Conservation (phyloP, 1,139 yeast species). For the Waltiozyma sp. region DNA sequence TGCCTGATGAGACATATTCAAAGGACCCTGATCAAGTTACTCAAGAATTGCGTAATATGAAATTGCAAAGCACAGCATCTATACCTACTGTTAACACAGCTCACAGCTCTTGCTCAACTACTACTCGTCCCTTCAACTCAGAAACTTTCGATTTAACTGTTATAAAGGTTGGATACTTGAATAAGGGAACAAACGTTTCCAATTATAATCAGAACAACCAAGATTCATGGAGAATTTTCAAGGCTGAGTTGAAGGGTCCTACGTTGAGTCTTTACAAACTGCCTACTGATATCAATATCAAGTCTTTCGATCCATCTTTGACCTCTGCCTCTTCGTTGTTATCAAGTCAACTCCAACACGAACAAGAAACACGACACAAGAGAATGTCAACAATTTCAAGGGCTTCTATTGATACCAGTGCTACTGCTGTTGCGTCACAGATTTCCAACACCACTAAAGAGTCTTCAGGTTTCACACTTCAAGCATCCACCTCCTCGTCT, state of each 20-base stretch:
- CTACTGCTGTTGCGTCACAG: background rate
- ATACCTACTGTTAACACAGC: slow-evolving; percentile 3
- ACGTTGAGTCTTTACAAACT: slow-evolving; percentile 45
- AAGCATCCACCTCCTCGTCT: slow-evolving; percentile 1
- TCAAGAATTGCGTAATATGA: background rate
- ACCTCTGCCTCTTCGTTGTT: slow-evolving; percentile 1
- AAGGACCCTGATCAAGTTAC: background rate
- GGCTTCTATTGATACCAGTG: background rate
- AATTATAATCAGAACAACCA: slow-evolving; percentile 24
- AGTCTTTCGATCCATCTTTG: slow-evolving; percentile 28
- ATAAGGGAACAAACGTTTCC: slow-evolving; percentile 28
- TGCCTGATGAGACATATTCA: no score
- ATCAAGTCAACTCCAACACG: slow-evolving; percentile 2
- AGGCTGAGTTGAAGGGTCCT: slow-evolving; percentile 61
- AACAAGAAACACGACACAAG: slow-evolving; percentile 15
- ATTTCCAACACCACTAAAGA: background rate
- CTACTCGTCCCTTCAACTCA: slow-evolving; percentile 15
- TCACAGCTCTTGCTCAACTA: background rate
- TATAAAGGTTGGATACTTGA: slow-evolving; percentile 37
- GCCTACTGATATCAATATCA: slow-evolving; percentile 36
- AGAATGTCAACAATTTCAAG: slow-evolving; percentile 12
- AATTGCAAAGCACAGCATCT: background rate
- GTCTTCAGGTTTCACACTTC: background rate
- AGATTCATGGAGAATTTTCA: slow-evolving; percentile 32
- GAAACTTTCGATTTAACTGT: slow-evolving; percentile 27